Evolutionary conservation across 306 rosid species (phyloP).

Genomic region (Begonia peltatifolia): DNA sequence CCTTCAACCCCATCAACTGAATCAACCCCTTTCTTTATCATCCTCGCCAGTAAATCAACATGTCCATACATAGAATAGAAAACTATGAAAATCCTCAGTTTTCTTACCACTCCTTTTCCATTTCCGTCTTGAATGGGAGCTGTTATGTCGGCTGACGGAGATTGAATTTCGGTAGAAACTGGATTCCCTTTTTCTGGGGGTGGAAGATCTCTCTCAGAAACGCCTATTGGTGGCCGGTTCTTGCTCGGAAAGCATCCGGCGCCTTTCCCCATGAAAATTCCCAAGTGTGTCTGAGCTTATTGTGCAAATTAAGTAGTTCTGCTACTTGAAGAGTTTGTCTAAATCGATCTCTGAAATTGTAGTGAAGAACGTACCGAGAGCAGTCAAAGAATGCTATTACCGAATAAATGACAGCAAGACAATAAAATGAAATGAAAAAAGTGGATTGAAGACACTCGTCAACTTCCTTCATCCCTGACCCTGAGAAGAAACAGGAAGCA

Average conservation of each 20-base stretch:
- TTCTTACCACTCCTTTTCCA: constrained; percentile 9
- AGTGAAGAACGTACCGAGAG: too few species aligned
- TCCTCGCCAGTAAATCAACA: constrained; percentile 53
- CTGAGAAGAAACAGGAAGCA: too few species aligned
- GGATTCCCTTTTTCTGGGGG: constrained; percentile 18
- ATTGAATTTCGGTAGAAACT: constrained; percentile 16
- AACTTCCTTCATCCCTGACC: too few species aligned
- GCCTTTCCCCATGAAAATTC: constrained; percentile 53
- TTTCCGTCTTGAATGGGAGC: constrained; percentile 12
- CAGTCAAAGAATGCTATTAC: too few species aligned
- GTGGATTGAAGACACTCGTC: too few species aligned
- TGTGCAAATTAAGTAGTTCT: not conserved
- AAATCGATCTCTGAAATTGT: too few species aligned
- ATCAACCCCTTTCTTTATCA: constrained; percentile 51
- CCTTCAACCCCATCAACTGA: constrained; percentile 63
- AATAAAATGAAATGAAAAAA: too few species aligned
- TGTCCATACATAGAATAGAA: constrained; percentile 71
- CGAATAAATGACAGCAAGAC: too few species aligned
- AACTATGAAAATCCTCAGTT: constrained; percentile 43
- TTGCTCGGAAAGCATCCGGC: constrained; percentile 66
- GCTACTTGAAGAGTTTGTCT: too few species aligned
- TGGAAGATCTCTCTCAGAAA: constrained; percentile 14
- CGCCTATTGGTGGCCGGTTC: constrained; percentile 20
- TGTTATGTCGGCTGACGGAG: constrained; percentile 8
- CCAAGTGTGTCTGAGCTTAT: constrained; percentile 2